Percentiles rank a stretch among this genome's conserved stretches.
These are phyloP conservation scores for Starmerella kuoi DNA, from an alignment of 805 yeast genomes.

Conservation along the genomic window DNA sequence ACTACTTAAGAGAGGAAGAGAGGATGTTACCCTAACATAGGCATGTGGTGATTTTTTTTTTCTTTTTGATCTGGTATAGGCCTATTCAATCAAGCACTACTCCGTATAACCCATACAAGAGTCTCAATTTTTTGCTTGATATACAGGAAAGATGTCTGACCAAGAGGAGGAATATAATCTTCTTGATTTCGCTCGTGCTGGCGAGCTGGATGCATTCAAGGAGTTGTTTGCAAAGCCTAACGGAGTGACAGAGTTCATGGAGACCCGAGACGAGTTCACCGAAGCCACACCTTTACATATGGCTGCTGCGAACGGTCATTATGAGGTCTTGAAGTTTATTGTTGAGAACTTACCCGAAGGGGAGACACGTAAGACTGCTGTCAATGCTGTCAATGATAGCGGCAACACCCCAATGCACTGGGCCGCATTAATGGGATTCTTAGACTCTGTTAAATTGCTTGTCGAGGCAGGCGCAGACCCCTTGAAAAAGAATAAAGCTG, in stretches of 20 bases:
- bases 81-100: too few species aligned
- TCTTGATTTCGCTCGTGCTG: constrained; percentile 66
- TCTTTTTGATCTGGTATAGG: too few species aligned
- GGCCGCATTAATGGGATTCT: constrained; percentile 85
- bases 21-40: too few species aligned
- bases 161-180: constrained; percentile 31
- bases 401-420: constrained; percentile 96
- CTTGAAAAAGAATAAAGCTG: constrained; percentile 56
- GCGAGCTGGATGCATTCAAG: constrained; percentile 66
- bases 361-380: constrained; percentile 27
- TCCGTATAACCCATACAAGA: too few species aligned
- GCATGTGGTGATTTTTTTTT: too few species aligned
- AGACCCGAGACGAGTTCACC: constrained; percentile 52
- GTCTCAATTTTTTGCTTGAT: too few species aligned
- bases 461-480: constrained; percentile 79
- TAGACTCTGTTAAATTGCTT: constrained; percentile 53
- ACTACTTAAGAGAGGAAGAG: too few species aligned
- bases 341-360: constrained; percentile 36
- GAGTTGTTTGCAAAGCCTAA: constrained; percentile 46
- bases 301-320: constrained; percentile 93
- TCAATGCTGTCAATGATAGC: constrained; percentile 50
- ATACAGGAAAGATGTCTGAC: constrained; percentile 12
- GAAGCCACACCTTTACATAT: constrained; percentile 74
- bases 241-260: constrained; percentile 30
- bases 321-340: constrained; percentile 50